Evolutionary conservation across 352 stramenopile genomes (phyloP).

Genomic region (Globisporangium okanoganense): DNA sequence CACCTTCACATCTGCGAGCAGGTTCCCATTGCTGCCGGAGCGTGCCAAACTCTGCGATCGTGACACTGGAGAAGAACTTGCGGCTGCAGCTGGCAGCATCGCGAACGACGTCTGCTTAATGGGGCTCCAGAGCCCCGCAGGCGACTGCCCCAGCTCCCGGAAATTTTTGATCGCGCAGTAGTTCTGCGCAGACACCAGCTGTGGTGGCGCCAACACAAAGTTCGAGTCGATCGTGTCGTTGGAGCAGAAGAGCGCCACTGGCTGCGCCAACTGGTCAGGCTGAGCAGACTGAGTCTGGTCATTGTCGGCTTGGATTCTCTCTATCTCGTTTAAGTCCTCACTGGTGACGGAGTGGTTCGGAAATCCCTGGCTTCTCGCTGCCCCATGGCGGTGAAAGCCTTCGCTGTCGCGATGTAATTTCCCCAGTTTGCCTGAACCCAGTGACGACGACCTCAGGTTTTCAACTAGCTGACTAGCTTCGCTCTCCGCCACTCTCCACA

Average conservation of each 20-base stretch:
- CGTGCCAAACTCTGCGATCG: not conserved
- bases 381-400: conserved; percentile 47
- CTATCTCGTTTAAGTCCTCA: conserved; percentile 16
- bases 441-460: not conserved
- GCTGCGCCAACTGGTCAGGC: conserved; percentile 3
- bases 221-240: conserved; percentile 67
- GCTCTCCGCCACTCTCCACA: conserved; percentile 32
- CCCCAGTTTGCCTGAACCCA: conserved; percentile 20
- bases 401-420: conserved; percentile 54
- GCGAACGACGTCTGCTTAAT: conserved; percentile 29
- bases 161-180: conserved; percentile 40
- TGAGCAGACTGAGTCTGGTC: not conserved
- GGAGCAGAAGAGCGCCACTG: conserved; percentile 47
- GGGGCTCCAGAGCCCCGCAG: conserved; percentile 38
- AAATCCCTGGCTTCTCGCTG: conserved; percentile 48
- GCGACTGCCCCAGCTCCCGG: conserved; percentile 17
- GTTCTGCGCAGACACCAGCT: conserved; percentile 51
- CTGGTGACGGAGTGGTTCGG: conserved; percentile 44
- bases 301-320: not conserved
- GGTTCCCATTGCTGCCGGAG: not conserved
- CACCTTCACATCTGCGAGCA: not conserved
- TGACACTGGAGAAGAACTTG: not conserved
- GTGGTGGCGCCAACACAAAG: conserved; percentile 55
- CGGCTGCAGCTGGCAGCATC: conserved; percentile 6
- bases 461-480: conserved; percentile 5